Base-by-base conservation (phyloP, 495 filamentous ascomycete genomes). In the Physcia stellaris region DNA sequence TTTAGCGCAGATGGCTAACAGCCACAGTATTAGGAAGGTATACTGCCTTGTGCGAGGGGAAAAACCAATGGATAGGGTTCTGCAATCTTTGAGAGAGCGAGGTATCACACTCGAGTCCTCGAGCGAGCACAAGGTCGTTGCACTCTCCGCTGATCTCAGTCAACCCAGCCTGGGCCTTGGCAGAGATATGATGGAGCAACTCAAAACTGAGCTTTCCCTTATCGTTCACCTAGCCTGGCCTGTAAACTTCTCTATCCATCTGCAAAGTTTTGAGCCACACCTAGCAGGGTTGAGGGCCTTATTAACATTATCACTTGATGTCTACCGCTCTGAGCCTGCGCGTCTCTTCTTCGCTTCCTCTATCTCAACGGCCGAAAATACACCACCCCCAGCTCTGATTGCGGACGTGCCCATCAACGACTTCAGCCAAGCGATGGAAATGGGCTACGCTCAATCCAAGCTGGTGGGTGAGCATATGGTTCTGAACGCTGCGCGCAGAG, bases 371-470 rank as follows among this genome's bases (percentile, higher is more conserved):
- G 64, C 64, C 1, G 56, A 67, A 10, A 55, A 40, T 2, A 55
- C 56, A 3, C 39, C 50, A 2, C 40, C 47, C 0, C 33, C 52
- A 0, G 52, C 46, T 19, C 39, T 40, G 4, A 60, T 75, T 19
- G 50, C 57, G 10, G 72, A 76, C 42, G 43, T 41, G 1, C 60
- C 62, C 0, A 50, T 70, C 5, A 19, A 42, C 11, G 52, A 62
- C 5, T 58, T 73, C 1, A 26, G 34, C 0, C 42, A 53, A 22
- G 69, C 69, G 0, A 56, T 60, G 6, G 51, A 52, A 4, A 70
- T 64, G 50, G 75, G 75, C 4, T 79, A 79, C 45, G 71, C 67
- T 2, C 68, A 61, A 18, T 70, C 67, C 2, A 79, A 79, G 50
- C 49, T 74, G 4, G 53, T 75, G 34, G 57, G 67, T 22, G 75